Evolutionary conservation across 139 green algal genomes (phyloP).

Genomic region (Closterium sp.): DNA sequence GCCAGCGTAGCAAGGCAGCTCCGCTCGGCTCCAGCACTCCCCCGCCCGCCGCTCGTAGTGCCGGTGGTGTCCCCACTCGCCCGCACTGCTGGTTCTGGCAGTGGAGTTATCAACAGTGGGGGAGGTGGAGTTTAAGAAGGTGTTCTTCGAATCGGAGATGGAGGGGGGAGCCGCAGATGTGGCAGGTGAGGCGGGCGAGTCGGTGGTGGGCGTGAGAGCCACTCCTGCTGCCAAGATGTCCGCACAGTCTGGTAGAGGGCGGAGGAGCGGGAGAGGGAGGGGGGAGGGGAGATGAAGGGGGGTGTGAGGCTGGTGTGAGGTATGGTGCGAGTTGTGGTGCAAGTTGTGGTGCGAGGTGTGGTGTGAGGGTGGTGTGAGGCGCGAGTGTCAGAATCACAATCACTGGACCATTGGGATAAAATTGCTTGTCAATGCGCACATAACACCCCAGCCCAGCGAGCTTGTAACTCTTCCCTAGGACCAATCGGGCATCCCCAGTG

Average conservation of each 20-base stretch:
- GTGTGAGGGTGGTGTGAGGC: background rate
- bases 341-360: too few relatives aligned
- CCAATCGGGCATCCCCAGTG: too few relatives aligned
- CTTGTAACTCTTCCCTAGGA: too few relatives aligned
- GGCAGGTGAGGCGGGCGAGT: background rate
- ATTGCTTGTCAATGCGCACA: too few relatives aligned
- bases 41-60: background rate
- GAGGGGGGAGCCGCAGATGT: background rate
- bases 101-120: background rate
- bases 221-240: background rate
- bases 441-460: too few relatives aligned
- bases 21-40: background rate
- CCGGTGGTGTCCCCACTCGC: background rate
- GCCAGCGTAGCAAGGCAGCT: background rate
- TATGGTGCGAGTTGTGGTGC: background rate
- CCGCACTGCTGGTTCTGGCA: background rate
- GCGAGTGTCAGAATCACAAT: too few relatives aligned
- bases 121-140: background rate
- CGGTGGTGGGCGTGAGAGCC: background rate
- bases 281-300: background rate
- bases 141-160: too few relatives aligned
- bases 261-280: background rate
- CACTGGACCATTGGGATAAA: too few relatives aligned
- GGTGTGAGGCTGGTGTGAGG: too few relatives aligned
- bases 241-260: background rate